Evolutionary conservation across 306 rosid species (phyloP).

Genomic region (Dryas alaskensis): DNA sequence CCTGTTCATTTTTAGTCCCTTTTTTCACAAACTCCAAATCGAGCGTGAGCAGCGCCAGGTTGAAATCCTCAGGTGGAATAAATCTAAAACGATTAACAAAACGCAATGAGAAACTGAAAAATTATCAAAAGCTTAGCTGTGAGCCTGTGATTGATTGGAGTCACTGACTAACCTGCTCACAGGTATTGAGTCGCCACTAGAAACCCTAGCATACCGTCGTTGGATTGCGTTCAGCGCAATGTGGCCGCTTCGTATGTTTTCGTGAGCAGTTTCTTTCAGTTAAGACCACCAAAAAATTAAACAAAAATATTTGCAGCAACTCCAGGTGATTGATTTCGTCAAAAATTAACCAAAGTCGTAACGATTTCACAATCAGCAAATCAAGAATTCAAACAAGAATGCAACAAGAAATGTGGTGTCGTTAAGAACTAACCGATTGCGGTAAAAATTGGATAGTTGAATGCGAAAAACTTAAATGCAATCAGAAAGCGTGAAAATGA

Average conservation of each 20-base stretch:
- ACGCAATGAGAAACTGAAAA: neutral
- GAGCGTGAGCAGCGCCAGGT: constrained; percentile 68
- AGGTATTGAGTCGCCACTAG: constrained; percentile 55
- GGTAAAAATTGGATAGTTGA: neutral
- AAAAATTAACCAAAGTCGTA: neutral
- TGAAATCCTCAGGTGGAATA: constrained; percentile 69
- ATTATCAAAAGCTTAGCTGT: constrained; percentile 7
- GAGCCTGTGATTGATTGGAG: neutral
- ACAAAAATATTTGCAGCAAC: neutral
- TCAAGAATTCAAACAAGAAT: neutral
- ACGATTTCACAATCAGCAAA: neutral
- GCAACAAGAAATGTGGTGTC: neutral
- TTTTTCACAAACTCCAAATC: constrained; percentile 86
- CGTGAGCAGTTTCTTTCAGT: constrained; percentile 68
- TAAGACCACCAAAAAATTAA: constrained; percentile 45
- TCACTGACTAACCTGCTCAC: constrained; percentile 49
- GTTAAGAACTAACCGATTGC: neutral
- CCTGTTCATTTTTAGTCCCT: constrained; percentile 82
- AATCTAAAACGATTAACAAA: constrained; percentile 47
- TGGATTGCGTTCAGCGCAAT: constrained; percentile 85
- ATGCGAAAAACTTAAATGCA: neutral
- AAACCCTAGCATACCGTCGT: constrained; percentile 76
- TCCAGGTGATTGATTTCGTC: neutral
- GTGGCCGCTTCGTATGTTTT: constrained; percentile 49
- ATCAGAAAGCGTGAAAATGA: neutral